phyloP scores from a whole-genome alignment of 2,329 filamentous ascomycete species.

The Claviceps quebecensis region DNA sequence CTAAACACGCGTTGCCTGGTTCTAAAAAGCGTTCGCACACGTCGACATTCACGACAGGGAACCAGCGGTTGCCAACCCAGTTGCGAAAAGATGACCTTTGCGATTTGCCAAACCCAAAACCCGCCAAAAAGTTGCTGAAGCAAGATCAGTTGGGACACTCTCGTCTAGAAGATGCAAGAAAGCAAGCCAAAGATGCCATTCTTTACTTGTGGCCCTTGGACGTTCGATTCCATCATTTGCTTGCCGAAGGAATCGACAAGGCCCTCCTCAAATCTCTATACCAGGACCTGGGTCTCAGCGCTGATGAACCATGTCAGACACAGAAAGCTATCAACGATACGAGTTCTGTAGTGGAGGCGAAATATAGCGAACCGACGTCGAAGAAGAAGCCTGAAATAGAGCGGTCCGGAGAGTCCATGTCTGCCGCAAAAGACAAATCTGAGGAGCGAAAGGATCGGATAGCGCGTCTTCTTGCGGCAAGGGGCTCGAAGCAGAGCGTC shows the following conservation, averaged over 20 bases:
- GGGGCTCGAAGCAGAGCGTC: constrained; percentile 38
- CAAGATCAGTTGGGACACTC: background rate
- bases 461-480: constrained; percentile 60
- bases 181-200: constrained; percentile 53
- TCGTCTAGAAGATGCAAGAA: constrained; percentile 28
- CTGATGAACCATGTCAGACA: constrained; percentile 7
- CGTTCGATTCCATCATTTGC: constrained; percentile 58
- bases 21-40: background rate
- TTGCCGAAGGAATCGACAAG: constrained; percentile 58
- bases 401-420: background rate
- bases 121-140: background rate
- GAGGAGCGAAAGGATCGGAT: constrained; percentile 65
- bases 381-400: background rate
- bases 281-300: constrained; percentile 49
- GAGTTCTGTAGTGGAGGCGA: background rate
- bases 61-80: background rate
- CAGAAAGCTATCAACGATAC: background rate
- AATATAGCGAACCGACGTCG: background rate
- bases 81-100: background rate
- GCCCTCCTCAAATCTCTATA: constrained; percentile 51
- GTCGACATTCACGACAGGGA: background rate
- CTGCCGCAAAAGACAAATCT: constrained; percentile 20
- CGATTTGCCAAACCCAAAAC: background rate
- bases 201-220: constrained; percentile 50
- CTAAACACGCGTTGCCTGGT: background rate